phyloP scores from a whole-genome alignment of 805 yeast species.

The Pichia heedii region DNA sequence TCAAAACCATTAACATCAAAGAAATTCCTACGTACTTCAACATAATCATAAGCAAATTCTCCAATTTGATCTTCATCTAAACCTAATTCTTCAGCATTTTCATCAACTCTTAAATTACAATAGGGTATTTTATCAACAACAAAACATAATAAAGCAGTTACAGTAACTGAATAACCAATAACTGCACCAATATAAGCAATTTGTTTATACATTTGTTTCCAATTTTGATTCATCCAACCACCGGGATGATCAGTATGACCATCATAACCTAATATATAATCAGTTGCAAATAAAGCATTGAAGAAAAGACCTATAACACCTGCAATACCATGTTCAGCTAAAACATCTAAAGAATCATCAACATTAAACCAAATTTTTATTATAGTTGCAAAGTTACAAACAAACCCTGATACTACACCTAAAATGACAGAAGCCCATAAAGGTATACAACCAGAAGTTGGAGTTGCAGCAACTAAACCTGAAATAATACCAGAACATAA shows the following conservation, averaged over 20 bases:
- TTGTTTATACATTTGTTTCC: constrained; percentile 86
- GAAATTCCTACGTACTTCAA: constrained; percentile 91
- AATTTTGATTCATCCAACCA: constrained; percentile 89
- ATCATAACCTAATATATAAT: constrained; percentile 85
- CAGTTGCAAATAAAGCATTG: constrained; percentile 80
- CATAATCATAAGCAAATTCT: constrained; percentile 97
- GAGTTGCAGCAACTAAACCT: constrained; percentile 96
- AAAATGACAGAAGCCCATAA: constrained; percentile 83
- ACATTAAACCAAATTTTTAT: constrained; percentile 71
- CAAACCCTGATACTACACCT: constrained; percentile 71
- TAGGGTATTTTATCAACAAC: constrained; percentile 75
- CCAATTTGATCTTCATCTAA: constrained; percentile 97
- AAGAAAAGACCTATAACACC: constrained; percentile 87
- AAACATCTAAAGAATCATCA: constrained; percentile 88
- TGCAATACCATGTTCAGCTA: constrained; percentile 99
- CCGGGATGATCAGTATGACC: constrained; percentile 78
- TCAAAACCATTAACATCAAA: constrained; percentile 31
- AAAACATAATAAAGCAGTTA: constrained; percentile 69
- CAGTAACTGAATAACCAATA: constrained; percentile 63
- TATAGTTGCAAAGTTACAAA: constrained; percentile 86
- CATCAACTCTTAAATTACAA: constrained; percentile 67
- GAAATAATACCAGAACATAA: constrained; percentile 92
- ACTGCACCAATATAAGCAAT: constrained; percentile 73
- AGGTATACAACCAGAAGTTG: constrained; percentile 85
- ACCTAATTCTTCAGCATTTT: constrained; percentile 80